These are phyloP conservation scores for Talaromyces sp. DNA, from an alignment of 2,329 filamentous ascomycete genomes.

Conservation along the genomic window DNA sequence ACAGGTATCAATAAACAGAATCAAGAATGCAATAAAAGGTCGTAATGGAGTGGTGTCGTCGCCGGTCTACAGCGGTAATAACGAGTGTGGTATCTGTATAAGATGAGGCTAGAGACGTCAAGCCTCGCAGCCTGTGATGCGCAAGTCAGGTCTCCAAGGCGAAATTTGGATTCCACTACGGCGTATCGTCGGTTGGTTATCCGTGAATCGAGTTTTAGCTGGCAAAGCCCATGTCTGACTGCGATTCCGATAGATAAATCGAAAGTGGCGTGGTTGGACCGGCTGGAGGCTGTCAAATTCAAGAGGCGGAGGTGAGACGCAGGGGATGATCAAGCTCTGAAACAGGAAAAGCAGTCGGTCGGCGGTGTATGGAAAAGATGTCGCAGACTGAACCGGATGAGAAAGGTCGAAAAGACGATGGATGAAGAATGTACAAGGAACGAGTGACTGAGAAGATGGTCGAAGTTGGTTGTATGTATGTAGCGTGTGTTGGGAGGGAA, in stretches of 20 bases:
- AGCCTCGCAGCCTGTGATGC: conserved; percentile 10
- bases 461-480: background rate
- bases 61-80: conserved; percentile 31
- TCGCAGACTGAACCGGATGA: background rate
- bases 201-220: background rate
- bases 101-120: conserved; percentile 17
- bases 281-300: background rate
- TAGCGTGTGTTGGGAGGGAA: background rate
- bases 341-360: conserved; percentile 3
- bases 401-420: background rate
- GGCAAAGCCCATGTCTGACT: conserved; percentile 6
- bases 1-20: conserved; percentile 12
- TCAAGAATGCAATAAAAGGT: background rate
- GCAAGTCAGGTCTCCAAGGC: background rate
- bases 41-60: conserved; percentile 18
- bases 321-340: conserved; percentile 15
- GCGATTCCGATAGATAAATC: background rate
- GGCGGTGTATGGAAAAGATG: background rate
- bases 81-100: conserved; percentile 14
- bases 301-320: conserved; percentile 15
- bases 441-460: conserved; percentile 6
- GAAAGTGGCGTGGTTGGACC: background rate
- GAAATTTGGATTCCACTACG: background rate
- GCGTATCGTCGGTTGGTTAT: background rate
- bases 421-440: conserved; percentile 2